Evolutionary conservation across 768 basidiomycete genomes (phyloP), one percentile per base, ranked within the genome.

Genomic region (Dendrothele bispora): DNA sequence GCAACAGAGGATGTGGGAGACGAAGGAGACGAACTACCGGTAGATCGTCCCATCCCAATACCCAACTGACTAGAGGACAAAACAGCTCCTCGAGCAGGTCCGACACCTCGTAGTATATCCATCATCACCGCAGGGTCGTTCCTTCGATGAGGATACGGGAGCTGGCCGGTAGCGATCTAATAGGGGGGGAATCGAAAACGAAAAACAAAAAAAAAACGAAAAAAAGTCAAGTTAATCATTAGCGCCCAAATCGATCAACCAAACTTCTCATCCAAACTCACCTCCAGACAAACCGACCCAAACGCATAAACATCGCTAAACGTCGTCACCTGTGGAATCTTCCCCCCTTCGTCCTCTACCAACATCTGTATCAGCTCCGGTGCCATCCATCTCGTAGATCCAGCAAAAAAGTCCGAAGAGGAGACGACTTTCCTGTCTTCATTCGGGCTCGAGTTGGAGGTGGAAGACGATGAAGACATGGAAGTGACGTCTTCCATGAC

Each of bases 221-320:
- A n/a, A 39, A 12, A 26, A 40, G 18, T 21, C n/a, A 21, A 43
- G 14, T 26, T 29, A 34, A 22, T 27, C n/a, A n/a, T n/a, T 1
- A 32, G 22, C 7, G 8, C 20, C 44, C 38, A 41, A 20, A 32
- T 7, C 20, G 22, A 36, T 24, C 22, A 28, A 24, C 32, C 6
- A 22, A 40, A 38, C 8, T 24, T n/a, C n/a, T n/a, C n/a, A n/a
- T 17, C n/a, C n/a, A 14, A 34, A 36, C 62, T 27, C 38, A 82
- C 80, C 71, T 83, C 80, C 34, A 83, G 67, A 60, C 81, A 82
- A 36, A 83, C 73, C 17, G 75, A 80, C 1, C 69, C 79, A 58
- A 80, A 83, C 2, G 80, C 76, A 47, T 78, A 84, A n/a, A 83
- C 78, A 53, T 84, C 82, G 39, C 75, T 81, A 32, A 60, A 65